These are phyloP conservation scores for Podila clonocystis DNA, from an alignment of 192 early-diverging fungal genomes.

Conservation along the genomic window DNA sequence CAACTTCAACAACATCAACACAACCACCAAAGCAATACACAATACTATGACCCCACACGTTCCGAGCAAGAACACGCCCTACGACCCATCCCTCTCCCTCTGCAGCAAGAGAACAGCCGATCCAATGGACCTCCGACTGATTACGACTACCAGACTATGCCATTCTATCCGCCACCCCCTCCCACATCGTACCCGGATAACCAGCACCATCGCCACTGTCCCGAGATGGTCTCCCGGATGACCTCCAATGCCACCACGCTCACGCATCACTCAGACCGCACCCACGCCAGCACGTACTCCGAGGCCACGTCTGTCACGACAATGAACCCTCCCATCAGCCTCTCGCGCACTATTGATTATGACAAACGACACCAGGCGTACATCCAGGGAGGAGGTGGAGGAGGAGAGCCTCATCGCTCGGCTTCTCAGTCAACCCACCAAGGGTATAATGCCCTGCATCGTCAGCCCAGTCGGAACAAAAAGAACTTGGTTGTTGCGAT, in stretches of 20 bases:
- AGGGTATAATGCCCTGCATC: background rate
- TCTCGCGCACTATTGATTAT: background rate
- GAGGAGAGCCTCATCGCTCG: background rate
- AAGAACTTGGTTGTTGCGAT: conserved; percentile 33
- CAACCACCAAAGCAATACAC: background rate
- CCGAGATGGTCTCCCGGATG: conserved; percentile 4
- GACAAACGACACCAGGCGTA: background rate
- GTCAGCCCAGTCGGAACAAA: conserved; percentile 41
- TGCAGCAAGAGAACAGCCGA: background rate
- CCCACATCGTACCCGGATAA: background rate
- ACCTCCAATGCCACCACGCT: conserved; percentile 5
- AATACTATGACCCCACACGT: background rate
- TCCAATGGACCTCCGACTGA: background rate
- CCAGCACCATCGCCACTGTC: background rate
- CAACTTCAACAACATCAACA: background rate
- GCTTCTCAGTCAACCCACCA: background rate
- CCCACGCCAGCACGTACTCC: background rate
- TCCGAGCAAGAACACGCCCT: background rate
- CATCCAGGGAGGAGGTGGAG: background rate
- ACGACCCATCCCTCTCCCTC: conserved; percentile 8
- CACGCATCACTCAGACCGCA: conserved; percentile 3
- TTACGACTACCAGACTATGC: background rate
- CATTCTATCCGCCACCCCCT: background rate
- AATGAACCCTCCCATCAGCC: background rate
- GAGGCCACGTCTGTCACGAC: conserved; percentile 5